phyloP scores from a whole-genome alignment of 306 rosid species.

The Comarum palustre region DNA sequence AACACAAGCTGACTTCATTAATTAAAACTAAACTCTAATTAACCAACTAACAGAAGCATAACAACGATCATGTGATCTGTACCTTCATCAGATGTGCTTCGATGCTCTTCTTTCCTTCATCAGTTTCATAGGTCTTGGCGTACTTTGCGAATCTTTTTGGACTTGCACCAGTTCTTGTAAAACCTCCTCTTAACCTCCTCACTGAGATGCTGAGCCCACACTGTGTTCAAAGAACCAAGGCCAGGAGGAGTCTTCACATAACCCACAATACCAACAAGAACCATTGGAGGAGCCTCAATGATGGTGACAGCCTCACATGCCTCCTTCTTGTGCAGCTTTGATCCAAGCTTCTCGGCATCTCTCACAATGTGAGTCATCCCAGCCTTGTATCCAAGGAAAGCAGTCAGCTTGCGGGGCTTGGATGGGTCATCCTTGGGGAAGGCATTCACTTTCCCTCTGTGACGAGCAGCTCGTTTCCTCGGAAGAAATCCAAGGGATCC shows the following conservation, averaged over 20 bases:
- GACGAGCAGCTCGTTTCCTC: constrained; percentile 78
- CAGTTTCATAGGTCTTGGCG: constrained; percentile 63
- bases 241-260: constrained; percentile 83
- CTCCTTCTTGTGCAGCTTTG: constrained; percentile 89
- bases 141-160: constrained; percentile 81
- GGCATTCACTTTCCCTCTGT: constrained; percentile 88
- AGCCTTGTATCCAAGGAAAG: constrained; percentile 83
- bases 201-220: constrained; percentile 84
- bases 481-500: constrained; percentile 89
- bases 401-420: constrained; percentile 65
- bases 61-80: too few species aligned
- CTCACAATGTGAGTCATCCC: constrained; percentile 89
- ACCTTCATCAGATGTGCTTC: too few species aligned
- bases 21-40: too few species aligned
- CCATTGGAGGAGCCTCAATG: constrained; percentile 80
- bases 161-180: constrained; percentile 87
- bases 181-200: constrained; percentile 76
- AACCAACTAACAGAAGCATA: too few species aligned
- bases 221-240: constrained; percentile 65
- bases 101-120: constrained; percentile 66
- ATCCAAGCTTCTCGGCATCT: constrained; percentile 83
- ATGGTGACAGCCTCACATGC: constrained; percentile 80
- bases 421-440: constrained; percentile 76
- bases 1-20: too few species aligned
- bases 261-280: constrained; percentile 81